Base-by-base conservation (phyloP, 495 filamentous ascomycete species). In the Apiosordaria backusii region DNA sequence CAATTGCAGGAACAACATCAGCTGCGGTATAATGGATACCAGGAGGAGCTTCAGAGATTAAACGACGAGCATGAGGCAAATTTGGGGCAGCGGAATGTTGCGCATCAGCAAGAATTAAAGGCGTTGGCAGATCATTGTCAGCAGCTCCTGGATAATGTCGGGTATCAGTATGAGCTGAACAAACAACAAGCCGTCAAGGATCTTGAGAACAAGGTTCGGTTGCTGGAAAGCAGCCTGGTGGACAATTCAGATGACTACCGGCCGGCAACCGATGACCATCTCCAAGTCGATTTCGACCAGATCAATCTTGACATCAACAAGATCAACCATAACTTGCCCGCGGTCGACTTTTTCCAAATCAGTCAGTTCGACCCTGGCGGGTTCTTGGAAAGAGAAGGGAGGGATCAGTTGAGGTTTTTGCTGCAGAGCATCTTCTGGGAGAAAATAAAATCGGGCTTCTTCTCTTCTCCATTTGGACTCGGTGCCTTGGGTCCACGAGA, bases 161-260 rank as follows among this genome's bases (percentile, higher is more conserved):
- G 7, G 1, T 16, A 19, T 21, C 50, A 67, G 22, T 25, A 50
- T 16, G 63, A 57, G 22, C 26, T 66, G 25, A 50, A 2, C 21
- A 53, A 45, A 26, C 59, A 50, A 3, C 52, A 57, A 16, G 54
- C 67, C 23, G 24, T 62, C 23, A 27, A 50, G 5, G 27, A 64
- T n/a, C 57, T 68, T 9, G 3, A 19, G 18, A 63, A 57, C 0
- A 65, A 67, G 50, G 62, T 70, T 23, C 61, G 55, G 18, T 63
- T 57, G 4, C 62, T 78, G 3, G 63, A 71, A 27, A 65, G 65
- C 24, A 72, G 72, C 26, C 64, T 78, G 29, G 68, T 77, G 22
- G 71, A 71, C 9, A 76, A 74, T 54, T 66, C 68, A n/a, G 71
- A 76, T 54, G 71, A 74, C 55, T 71, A 69, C 61, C 58, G 72